phyloP scores from a whole-genome alignment of 2,329 filamentous ascomycete genomes.

The Dryadomyces quercus-mongolicae region DNA sequence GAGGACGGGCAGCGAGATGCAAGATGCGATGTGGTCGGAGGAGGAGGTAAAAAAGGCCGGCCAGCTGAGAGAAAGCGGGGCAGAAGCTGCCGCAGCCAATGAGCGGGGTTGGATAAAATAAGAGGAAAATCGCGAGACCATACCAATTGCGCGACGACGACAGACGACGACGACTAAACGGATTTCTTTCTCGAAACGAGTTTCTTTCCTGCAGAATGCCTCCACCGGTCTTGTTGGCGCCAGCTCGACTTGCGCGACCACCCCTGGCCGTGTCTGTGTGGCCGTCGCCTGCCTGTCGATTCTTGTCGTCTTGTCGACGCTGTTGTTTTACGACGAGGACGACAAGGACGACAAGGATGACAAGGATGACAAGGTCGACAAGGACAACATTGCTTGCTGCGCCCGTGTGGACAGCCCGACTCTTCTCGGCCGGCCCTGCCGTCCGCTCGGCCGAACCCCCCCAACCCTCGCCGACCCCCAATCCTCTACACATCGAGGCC shows the following conservation, averaged over 20 bases:
- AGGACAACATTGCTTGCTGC: too few relatives aligned
- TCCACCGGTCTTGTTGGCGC: background rate
- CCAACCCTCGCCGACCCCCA: background rate
- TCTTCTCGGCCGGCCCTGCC: background rate
- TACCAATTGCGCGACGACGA: background rate
- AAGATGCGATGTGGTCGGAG: background rate
- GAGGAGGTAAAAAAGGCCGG: background rate
- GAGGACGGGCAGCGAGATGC: background rate
- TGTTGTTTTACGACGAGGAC: too few relatives aligned
- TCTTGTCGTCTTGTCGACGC: too few relatives aligned
- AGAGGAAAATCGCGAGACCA: background rate
- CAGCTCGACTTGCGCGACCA: background rate
- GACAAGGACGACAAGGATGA: too few relatives aligned
- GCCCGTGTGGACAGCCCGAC: too few relatives aligned
- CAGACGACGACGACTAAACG: background rate
- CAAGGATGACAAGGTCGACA: too few relatives aligned
- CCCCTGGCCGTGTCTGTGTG: background rate
- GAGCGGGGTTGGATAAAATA: background rate
- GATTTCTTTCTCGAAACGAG: background rate
- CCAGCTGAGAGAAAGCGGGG: background rate
- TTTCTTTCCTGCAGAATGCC: background rate
- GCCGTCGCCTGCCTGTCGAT: too few relatives aligned
- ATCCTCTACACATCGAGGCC: conserved; percentile 15
- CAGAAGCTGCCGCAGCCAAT: too few relatives aligned
- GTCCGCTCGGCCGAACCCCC: background rate